Conservation (phyloP, 2,329 filamentous ascomycete genomes). For the Colletotrichum sp. region DNA sequence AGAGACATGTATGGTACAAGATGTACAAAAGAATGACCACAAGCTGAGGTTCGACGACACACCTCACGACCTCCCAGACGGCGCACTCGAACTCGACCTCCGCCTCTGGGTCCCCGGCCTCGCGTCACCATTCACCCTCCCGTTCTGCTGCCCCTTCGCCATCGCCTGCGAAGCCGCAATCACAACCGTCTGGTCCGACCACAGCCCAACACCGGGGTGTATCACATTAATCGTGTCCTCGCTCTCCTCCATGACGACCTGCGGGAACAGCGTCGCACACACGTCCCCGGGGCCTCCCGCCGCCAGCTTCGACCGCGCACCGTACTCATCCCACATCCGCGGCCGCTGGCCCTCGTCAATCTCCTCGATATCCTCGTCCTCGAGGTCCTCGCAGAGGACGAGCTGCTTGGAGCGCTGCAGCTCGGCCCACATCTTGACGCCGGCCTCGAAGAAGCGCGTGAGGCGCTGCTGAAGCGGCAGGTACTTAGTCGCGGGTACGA, state of each 20-base stretch:
- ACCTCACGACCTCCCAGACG: background rate
- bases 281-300: background rate
- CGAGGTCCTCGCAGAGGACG: conserved; percentile 26
- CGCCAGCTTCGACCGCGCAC: background rate
- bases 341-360: conserved; percentile 22
- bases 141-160: background rate
- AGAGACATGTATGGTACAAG: background rate
- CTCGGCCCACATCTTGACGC: conserved; percentile 26
- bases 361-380: conserved; percentile 14
- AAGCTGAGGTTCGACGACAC: background rate
- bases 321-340: conserved; percentile 25
- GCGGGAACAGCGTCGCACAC: conserved; percentile 28
- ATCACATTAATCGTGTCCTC: conserved; percentile 20
- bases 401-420: conserved; percentile 30
- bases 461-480: background rate
- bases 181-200: conserved; percentile 24
- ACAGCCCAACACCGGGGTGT: conserved; percentile 27
- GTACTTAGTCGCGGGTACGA: background rate
- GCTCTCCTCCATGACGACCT: conserved; percentile 26
- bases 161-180: background rate
- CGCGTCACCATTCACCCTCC: background rate
- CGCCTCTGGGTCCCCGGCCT: background rate
- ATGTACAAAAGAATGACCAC: background rate
- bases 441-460: conserved; percentile 25
- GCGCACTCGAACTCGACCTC: background rate